These are phyloP conservation scores for Cryphonectria japonica DNA, from an alignment of 2,329 filamentous ascomycete genomes.

Conservation along the genomic window DNA sequence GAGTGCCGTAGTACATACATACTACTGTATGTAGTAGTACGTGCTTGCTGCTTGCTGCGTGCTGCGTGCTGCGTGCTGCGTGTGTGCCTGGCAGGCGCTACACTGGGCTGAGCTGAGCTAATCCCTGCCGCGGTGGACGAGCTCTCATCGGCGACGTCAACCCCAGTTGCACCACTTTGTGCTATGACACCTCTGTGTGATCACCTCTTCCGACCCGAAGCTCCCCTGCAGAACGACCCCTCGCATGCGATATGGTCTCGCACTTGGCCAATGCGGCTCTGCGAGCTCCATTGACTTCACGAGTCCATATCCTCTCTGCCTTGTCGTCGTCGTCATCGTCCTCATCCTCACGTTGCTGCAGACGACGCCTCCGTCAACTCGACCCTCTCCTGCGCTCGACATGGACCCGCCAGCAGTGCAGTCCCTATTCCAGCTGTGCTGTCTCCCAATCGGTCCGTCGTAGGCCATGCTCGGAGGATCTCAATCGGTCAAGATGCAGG, in stretches of 20 bases:
- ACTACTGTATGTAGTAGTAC: too few relatives aligned
- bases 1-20: too few relatives aligned
- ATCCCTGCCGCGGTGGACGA: not conserved
- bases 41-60: too few relatives aligned
- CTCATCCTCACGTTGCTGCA: not conserved
- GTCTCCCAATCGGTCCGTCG: not conserved
- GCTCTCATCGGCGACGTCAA: constrained; percentile 5
- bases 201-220: not conserved
- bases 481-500: not conserved
- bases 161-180: not conserved
- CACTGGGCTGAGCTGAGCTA: not conserved
- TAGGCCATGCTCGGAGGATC: not conserved
- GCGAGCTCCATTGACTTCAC: constrained; percentile 18
- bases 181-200: not conserved
- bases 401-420: constrained; percentile 1
- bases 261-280: constrained; percentile 21
- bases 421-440: constrained; percentile 12
- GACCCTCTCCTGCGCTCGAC: not conserved
- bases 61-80: too few relatives aligned
- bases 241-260: constrained; percentile 24
- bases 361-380: not conserved
- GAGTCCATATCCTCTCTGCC: not conserved
- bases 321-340: not conserved
- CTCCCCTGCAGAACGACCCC: not conserved
- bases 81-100: not conserved